Base-by-base conservation (phyloP, 2,329 filamentous ascomycete genomes). In the Akanthomyces lecanii region DNA sequence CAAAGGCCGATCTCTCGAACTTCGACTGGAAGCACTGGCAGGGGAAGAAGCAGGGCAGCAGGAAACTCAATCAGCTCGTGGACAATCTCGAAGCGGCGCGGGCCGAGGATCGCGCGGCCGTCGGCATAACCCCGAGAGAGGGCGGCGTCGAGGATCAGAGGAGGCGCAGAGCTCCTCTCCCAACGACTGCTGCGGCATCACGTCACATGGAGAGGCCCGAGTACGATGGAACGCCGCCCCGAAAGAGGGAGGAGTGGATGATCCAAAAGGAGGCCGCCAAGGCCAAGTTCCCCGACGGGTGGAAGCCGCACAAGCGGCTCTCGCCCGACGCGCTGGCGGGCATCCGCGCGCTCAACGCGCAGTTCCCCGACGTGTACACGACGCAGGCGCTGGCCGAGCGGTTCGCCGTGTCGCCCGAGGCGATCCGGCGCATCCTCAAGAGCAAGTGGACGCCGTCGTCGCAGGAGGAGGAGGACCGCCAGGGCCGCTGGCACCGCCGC, bases 291-390 rank as follows among this genome's bases (percentile, higher is more conserved):
- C 86, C 86, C 1, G 84, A 88, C 8, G 86, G 88, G 11, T 99
- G 94, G 93, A 82, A 83, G 33, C 94, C 95, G 36, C 83, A 85
- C 55, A 97, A 96, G 75, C 88, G 88, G 64, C 82, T 99, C 11
- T 98, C 95, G 0, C 95, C 95, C 0, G 94, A 98, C 74, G 92
- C 93, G 1, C 80, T 97, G 38, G 88, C 90, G n/a, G 93, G 92
- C 48, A 96, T 99, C 68, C 87, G 92, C 48, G 88, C 90, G 23
- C 80, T 99, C 40, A 86, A 97, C 74, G 79, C 83, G 30, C 87
- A 92, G 68, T 89, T 92, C 66, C 92, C 94, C 0, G 82, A 89
- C 2, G 81, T 83, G 63, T 97, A 92, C 77, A 90, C 89, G 4
- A 96, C 90, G 0, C 75, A 82, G 18, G 82, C 86, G 40, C 85